phyloP scores from a whole-genome alignment of 345 rosid genomes.

The Diplotaxis tenuifolia region DNA sequence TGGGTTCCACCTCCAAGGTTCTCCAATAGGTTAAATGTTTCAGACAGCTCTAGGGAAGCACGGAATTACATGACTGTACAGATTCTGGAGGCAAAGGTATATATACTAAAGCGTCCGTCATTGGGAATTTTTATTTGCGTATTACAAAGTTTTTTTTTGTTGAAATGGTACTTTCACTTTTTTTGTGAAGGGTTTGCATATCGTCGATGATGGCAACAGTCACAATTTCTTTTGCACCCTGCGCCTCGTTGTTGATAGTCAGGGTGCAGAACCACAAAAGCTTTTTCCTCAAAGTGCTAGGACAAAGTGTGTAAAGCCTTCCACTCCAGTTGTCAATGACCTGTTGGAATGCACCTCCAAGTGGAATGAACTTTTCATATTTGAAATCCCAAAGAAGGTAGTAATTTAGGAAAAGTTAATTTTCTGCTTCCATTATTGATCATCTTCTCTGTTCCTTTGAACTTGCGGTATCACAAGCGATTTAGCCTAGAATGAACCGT shows the following conservation, averaged over 20 bases:
- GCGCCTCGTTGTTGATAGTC: constrained; percentile 78
- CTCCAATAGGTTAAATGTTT: constrained; percentile 75
- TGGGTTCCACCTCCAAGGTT: constrained; percentile 98
- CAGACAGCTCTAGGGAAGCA: constrained; percentile 76
- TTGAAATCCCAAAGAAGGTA: constrained; percentile 93
- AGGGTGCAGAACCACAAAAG: constrained; percentile 82
- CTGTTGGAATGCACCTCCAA: constrained; percentile 55
- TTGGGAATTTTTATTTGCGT: not conserved
- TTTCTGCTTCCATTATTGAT: constrained; percentile 5
- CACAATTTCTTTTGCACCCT: constrained; percentile 89
- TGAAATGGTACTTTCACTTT: constrained; percentile 15
- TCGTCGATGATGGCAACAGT: constrained; percentile 85
- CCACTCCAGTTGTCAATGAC: constrained; percentile 40
- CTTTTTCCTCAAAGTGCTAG: constrained; percentile 96
- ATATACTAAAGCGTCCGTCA: not conserved
- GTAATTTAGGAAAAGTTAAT: constrained; percentile 4
- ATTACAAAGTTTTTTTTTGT: too few relatives aligned
- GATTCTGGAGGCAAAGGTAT: constrained; percentile 87
- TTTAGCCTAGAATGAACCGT: constrained; percentile 13
- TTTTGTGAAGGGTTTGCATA: constrained; percentile 68
- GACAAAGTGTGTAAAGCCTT: constrained; percentile 92
- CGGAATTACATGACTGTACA: constrained; percentile 67
- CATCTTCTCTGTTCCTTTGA: constrained; percentile 8
- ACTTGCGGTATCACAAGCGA: not conserved
- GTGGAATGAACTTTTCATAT: constrained; percentile 95